These are phyloP conservation scores for Agastache rugosa DNA, from an alignment of 257 asterid genomes.

Conservation along the genomic window DNA sequence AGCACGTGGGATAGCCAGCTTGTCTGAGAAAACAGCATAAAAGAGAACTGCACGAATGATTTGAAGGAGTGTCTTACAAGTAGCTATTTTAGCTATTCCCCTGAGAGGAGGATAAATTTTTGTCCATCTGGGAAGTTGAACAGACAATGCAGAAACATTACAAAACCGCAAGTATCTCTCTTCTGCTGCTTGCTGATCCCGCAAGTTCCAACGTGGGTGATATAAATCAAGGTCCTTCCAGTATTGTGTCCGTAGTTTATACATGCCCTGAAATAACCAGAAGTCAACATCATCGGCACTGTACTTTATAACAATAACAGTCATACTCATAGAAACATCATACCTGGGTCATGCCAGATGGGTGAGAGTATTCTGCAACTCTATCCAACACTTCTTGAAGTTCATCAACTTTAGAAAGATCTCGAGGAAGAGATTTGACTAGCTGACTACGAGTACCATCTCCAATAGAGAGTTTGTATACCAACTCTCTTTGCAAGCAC, in stretches of 20 bases:
- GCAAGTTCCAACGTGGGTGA: conserved; percentile 94
- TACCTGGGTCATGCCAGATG: conserved; percentile 98
- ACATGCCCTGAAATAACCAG: conserved; percentile 74
- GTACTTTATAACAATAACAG: conserved; percentile 6
- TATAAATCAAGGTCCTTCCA: conserved; percentile 97
- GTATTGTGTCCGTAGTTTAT: conserved; percentile 64
- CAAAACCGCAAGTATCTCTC: conserved; percentile 89
- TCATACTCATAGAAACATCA: conserved; percentile 30
- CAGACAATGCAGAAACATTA: conserved; percentile 74
- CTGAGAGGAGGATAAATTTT: conserved; percentile 81
- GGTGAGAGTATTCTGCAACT: conserved; percentile 87
- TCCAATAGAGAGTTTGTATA: conserved; percentile 82
- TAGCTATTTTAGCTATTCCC: conserved; percentile 83
- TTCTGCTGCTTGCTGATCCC: conserved; percentile 92
- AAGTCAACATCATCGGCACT: conserved; percentile 26
- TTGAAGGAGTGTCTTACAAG: conserved; percentile 78
- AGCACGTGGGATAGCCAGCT: conserved; percentile 65
- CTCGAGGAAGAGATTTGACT: conserved; percentile 89
- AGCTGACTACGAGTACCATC: conserved; percentile 95
- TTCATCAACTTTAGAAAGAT: conserved; percentile 74
- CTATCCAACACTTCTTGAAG: conserved; percentile 81
- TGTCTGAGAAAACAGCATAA: conserved; percentile 76
- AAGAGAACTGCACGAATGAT: conserved; percentile 80
- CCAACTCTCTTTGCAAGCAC: conserved; percentile 80
- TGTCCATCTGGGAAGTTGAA: conserved; percentile 92